Base-by-base conservation (phyloP, 495 filamentous ascomycete species). In the Rostrohypoxylon terebratum region DNA sequence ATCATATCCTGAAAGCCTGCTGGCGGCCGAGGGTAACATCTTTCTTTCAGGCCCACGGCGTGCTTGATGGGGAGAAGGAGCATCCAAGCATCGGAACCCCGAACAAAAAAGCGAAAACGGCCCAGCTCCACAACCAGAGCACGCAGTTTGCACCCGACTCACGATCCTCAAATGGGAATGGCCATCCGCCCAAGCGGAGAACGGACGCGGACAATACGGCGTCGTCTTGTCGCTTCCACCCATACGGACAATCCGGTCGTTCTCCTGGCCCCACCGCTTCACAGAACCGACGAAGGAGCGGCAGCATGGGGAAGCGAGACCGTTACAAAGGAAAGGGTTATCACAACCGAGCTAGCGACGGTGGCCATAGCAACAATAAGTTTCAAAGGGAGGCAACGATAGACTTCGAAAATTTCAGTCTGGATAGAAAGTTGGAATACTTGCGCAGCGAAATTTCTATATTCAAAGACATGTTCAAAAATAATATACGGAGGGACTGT, bases 321-420 rank as follows among this genome's bases (percentile, higher is more conserved):
- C 54, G 18, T 36, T 33, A 31, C 7, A 20, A 8, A 10, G 28
- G 21, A 14, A 5, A n/a, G 3, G 47, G 33, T 23, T 18, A 10
- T 13, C 14, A 45, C 7, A n/a, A 38, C 25, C 54, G 23, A 34
- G 21, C 31, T 4, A 18, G 16, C 4, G 25, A 11, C 5, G 34
- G 54, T 23, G 38, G 5, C 3, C 10, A 40, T 23, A 13, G 34
- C 10, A 45, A 13, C 40, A 62, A 62, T 3, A 44, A 58, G 58
- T 51, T 58, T 38, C 18, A 42, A 4, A 72, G 69, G 34, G 58
- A 66, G 34, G 62, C 25, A 48, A 67, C 63, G 18, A 62, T 66
- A n/a, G 62, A 54, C 11, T 62, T 47, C 18, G 11, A 48, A 5
- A 61, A 42, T 13, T 66, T 57, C 18, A 31, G 20, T 10, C 2